Evolutionary conservation across 2,329 filamentous ascomycete species (phyloP), one percentile per base, ranked within the genome.

Genomic region (Alternaria sp.): DNA sequence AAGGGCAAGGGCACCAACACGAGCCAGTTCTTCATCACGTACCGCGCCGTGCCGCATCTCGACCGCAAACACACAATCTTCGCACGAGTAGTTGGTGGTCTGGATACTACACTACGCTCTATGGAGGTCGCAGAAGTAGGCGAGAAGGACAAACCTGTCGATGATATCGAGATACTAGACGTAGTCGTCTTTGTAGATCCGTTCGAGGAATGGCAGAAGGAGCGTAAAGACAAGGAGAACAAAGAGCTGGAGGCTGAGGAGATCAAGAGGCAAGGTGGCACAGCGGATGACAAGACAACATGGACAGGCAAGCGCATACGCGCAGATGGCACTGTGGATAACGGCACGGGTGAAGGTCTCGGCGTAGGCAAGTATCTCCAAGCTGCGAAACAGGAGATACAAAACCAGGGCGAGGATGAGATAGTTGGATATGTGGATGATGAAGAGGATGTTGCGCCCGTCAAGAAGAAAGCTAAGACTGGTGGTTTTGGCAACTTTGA

Each of bases 1-100:
- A 99, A 99, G 78, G 96, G 96, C 62, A 97, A 97, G 77, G 95
- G 97, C 76, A 98, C 95, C 21, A 99, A 99, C 81, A 96, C 92
- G 9, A 93, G 89, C 70, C 96, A 99, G 80, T 99, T 91, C 80
- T 99, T 98, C 84, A 91, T 99, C 76, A 92, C 91, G 0, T 99
- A 99, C 80, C 90, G 93, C 54, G 85, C 91, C 1, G 88, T 90
- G 0, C 90, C 91, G 67, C 96, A 99, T 81, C 86, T 99, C 1
- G 93, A 99, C 80, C 87, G 90, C 63, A 99, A 99, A 77, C 96
- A 99, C 81, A 98, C 96, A n/a, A 92, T 99, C 44, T 99, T 99
- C 74, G 96, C 91, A 3, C 89, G 89, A 40, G 89, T 98, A 0
- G 91, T 96, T 1, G 92, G 91, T 26, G 95, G 91, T 0, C 74